Conservation (phyloP, 139 green algal species). For the Zygnema cylindricum region DNA sequence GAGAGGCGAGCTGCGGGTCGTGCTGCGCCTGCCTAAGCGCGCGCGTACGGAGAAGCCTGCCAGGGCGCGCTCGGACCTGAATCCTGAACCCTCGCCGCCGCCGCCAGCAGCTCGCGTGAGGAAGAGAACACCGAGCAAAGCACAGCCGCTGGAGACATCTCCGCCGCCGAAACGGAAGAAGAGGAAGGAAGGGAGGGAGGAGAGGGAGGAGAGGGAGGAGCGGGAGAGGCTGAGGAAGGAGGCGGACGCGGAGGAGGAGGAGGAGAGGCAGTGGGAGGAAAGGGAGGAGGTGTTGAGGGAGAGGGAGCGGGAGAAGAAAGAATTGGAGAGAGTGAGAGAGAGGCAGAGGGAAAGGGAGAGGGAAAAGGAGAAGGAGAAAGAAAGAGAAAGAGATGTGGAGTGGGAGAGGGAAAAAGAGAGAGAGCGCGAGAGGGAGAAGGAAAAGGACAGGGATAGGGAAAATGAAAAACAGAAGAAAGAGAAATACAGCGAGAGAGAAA, state of each 20-base stretch:
- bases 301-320: not conserved
- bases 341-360: not conserved
- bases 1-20: not conserved
- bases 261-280: not conserved
- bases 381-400: not conserved
- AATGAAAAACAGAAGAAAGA: not conserved
- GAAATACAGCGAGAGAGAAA: not conserved
- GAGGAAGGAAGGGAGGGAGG: no score
- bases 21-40: not conserved
- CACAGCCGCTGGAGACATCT: no score
- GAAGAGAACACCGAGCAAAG: no score
- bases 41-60: not conserved
- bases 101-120: no score
- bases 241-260: no score
- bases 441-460: not conserved
- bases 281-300: not conserved
- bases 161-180: no score
- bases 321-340: not conserved
- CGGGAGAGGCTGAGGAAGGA: not conserved
- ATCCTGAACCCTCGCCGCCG: no score
- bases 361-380: not conserved
- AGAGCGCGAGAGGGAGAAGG: not conserved
- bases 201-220: not conserved
- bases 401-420: not conserved
- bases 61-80: no score